These are phyloP conservation scores for Nidula niveotomentosa DNA, from an alignment of 1,284 basidiomycete genomes.

Conservation along the genomic window DNA sequence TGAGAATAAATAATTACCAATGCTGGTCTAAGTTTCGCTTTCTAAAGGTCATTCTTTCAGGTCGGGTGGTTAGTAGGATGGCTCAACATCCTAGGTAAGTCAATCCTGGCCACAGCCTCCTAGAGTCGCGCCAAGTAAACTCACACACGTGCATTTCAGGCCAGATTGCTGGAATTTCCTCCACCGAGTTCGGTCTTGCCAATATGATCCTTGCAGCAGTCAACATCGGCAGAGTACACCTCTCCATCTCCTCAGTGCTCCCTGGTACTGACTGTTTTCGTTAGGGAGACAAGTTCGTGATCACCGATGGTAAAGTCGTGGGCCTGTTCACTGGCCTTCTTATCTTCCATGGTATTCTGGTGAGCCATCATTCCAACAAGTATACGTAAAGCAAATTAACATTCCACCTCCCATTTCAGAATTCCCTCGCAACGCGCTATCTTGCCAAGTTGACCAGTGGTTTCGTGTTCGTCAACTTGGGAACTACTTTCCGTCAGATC, in stretches of 20 bases:
- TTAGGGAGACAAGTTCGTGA: slow-evolving; percentile 1
- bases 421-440: slow-evolving; percentile 80
- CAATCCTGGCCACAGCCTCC: slow-evolving; percentile 4
- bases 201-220: slow-evolving; percentile 89
- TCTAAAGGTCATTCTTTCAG: slow-evolving; percentile 18
- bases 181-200: slow-evolving; percentile 87
- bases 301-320: slow-evolving; percentile 58
- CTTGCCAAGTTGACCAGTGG: slow-evolving; percentile 78
- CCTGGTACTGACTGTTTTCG: neutral
- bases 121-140: neutral
- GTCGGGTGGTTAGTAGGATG: slow-evolving; percentile 81
- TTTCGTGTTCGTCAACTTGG: slow-evolving; percentile 90
- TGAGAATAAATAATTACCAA: slow-evolving; percentile 11
- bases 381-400: no score
- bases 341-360: slow-evolving; percentile 71
- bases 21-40: no score
- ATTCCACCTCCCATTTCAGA: slow-evolving; percentile 34
- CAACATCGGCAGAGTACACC: slow-evolving; percentile 46
- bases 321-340: slow-evolving; percentile 76
- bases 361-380: slow-evolving; percentile 21
- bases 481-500: slow-evolving; percentile 59
- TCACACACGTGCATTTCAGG: slow-evolving; percentile 25
- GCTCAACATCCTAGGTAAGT: slow-evolving; percentile 82
- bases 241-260: no score
- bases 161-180: slow-evolving; percentile 81